Base-by-base conservation (phyloP, 306 rosid genomes). In the Dryas drummondii region DNA sequence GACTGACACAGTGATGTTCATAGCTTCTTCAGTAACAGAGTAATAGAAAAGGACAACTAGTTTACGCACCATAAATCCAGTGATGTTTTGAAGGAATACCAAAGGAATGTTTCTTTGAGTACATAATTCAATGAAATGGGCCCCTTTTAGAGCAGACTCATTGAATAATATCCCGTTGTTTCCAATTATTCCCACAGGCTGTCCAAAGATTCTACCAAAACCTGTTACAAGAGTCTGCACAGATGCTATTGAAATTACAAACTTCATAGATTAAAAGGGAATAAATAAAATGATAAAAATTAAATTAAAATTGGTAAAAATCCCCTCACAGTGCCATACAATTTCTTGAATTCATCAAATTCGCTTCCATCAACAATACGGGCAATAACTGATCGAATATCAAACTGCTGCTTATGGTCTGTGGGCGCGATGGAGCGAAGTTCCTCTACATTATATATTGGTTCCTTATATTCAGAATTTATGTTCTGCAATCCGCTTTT, bases 191-290 rank as follows among this genome's bases (percentile, higher is more conserved):
- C 98, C 97, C 81, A 94, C 98, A 42, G 97, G 92, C 77, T 94
- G 98, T 76, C 98, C 97, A 7, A 81, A 87, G 72, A 94, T 91
- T 76, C 87, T 88, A 66, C 93, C 97, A 86, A 94, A 91, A 49
- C 96, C 98, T 65, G 98, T 94, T 74, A 94, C 90, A 76, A 94
- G 93, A 73, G 98, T 94, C 98, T 94, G 97, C 91, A 86, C 9
- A 63, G 72, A 80, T 60, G 42, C 46, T 65, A 78, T 50, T 70
- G 2, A 44, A 73, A 42, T 76, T 53, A 71, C 66, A 41, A 77
- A 42, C 37, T 60, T 26, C 41, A 44, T 41, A 44, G 14, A 45
- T 46, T 60, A 55, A 51, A 72, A 61, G 56, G 45, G 15, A 78
- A 52, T 49, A 47, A 54, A 66, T 67, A 51, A 72, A 75, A 49